A percentile compares a stretch with the other conserved stretches of the same genome.
Evolutionary conservation across 306 rosid species (phyloP).

Genomic region (Begonia masoniana): DNA sequence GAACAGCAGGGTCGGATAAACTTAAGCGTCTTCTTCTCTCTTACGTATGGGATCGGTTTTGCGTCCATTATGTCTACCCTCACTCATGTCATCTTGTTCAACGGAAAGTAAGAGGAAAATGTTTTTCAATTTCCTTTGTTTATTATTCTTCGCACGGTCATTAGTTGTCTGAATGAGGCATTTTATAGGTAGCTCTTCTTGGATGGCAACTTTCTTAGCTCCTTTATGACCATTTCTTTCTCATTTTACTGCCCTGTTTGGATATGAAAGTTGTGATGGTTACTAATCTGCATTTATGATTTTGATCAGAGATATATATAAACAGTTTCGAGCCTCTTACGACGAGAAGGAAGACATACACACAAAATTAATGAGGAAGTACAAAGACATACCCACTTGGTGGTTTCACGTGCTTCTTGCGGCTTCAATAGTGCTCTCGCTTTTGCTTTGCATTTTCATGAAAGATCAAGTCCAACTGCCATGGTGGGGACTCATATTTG

Average conservation of each 20-base stretch:
- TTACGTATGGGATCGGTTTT: conserved; percentile 71
- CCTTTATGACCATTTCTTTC: too few relatives aligned
- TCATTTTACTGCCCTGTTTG: too few relatives aligned
- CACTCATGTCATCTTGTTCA: conserved; percentile 51
- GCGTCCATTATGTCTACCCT: conserved; percentile 62
- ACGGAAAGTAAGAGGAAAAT: conserved; percentile 40
- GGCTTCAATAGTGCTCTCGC: conserved; percentile 34
- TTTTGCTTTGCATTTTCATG: conserved; percentile 8
- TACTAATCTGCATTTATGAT: too few relatives aligned
- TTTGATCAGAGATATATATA: conserved; percentile 44
- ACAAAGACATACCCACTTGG: conserved; percentile 69
- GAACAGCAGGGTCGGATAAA: conserved; percentile 32
- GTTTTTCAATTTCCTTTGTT: too few relatives aligned
- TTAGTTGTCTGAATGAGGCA: too few relatives aligned
- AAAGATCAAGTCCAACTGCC: conserved; percentile 7
- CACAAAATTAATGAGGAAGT: conserved; percentile 56
- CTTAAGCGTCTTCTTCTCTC: conserved; percentile 50
- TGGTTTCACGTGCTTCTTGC: conserved; percentile 51
- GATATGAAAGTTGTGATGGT: too few relatives aligned
- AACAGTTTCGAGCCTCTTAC: conserved; percentile 33
- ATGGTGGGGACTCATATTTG: conserved; percentile 12
- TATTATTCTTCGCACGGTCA: too few relatives aligned
- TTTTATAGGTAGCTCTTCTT: too few relatives aligned
- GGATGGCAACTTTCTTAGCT: too few relatives aligned
- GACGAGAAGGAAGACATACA: conserved; percentile 51